These are phyloP conservation scores for Trichoderma gamsii DNA, from an alignment of 495 filamentous ascomycete species.

Conservation along the genomic window DNA sequence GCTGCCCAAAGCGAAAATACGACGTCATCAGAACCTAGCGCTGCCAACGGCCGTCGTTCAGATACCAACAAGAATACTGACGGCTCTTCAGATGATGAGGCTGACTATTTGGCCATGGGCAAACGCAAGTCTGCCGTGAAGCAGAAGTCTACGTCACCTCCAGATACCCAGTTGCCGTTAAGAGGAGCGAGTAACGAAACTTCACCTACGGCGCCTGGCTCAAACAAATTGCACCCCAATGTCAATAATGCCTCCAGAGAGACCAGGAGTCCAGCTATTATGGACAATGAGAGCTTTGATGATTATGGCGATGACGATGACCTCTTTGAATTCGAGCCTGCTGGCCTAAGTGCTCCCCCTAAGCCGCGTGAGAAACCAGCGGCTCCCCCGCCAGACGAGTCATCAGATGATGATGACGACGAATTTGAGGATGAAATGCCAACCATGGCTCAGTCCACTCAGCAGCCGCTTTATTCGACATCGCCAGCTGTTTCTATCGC, in stretches of 20 bases:
- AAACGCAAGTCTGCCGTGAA: not conserved
- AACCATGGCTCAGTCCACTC: slow-evolving; percentile 20
- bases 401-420: slow-evolving; percentile 17
- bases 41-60: not conserved
- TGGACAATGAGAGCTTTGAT: slow-evolving; percentile 1
- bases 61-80: not conserved
- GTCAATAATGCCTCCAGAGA: not conserved
- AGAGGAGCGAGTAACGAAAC: not conserved
- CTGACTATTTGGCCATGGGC: not conserved
- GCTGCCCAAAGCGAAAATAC: not conserved
- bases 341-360: not conserved
- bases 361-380: slow-evolving; percentile 10
- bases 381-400: slow-evolving; percentile 22
- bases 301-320: slow-evolving; percentile 20
- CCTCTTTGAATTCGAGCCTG: slow-evolving; percentile 27
- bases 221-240: not conserved
- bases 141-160: not conserved
- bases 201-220: not conserved
- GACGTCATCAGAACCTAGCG: not conserved
- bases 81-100: not conserved
- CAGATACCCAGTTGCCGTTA: not conserved
- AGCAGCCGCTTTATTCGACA: slow-evolving; percentile 23
- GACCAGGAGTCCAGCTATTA: not conserved
- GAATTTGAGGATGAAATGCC: slow-evolving; percentile 25
- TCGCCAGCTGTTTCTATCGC: slow-evolving; percentile 22